Conservation (phyloP, 176 grass and related monocot genomes). For the Cenchrus americanus region DNA sequence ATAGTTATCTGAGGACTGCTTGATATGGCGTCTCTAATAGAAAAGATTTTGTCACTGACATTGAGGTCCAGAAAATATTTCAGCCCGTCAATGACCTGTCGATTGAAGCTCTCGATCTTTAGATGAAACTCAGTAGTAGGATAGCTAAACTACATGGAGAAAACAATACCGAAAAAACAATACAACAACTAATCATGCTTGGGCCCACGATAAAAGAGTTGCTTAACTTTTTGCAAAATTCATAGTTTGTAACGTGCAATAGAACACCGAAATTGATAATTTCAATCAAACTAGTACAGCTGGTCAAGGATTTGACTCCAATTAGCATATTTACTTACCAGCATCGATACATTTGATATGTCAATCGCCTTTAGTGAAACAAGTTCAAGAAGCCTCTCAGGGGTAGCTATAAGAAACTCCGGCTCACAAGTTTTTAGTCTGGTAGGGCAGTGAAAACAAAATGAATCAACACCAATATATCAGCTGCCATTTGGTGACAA, state of each 20-base stretch:
- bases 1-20: constrained; percentile 63
- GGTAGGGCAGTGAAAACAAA: constrained; percentile 26
- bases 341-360: constrained; percentile 74
- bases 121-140: constrained; percentile 3
- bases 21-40: constrained; percentile 59
- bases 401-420: constrained; percentile 88
- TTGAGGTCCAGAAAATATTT: constrained; percentile 50
- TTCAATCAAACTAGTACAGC: neutral
- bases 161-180: neutral
- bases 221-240: neutral
- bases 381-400: constrained; percentile 82
- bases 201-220: neutral
- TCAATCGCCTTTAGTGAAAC: constrained; percentile 64
- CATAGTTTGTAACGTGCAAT: neutral
- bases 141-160: neutral
- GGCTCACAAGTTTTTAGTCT: constrained; percentile 88
- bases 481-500: neutral
- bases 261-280: neutral
- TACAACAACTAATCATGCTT: neutral
- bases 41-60: constrained; percentile 48
- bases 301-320: neutral
- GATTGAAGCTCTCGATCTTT: constrained; percentile 11
- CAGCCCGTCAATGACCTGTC: constrained; percentile 83
- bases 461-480: constrained; percentile 18
- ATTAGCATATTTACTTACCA: constrained; percentile 59